These are phyloP conservation scores for Lotmaria passim DNA, from an alignment of 208 protist species.

Conservation along the genomic window DNA sequence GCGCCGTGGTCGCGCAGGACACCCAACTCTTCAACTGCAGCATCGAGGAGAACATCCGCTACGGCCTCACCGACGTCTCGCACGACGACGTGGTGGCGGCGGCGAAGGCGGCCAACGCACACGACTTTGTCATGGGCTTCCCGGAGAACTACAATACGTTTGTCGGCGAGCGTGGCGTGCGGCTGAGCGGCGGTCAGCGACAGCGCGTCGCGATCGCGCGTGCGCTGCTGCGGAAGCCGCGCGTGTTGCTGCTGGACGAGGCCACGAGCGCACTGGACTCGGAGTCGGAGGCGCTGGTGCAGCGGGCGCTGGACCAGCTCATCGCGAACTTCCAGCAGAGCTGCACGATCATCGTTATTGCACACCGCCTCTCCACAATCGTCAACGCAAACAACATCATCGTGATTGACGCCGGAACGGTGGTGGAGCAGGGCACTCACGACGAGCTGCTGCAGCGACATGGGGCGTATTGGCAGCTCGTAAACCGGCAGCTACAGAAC, in stretches of 20 bases:
- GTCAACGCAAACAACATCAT: constrained; percentile 59
- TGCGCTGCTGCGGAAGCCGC: constrained; percentile 85
- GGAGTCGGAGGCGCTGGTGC: constrained; percentile 90
- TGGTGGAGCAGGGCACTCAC: constrained; percentile 61
- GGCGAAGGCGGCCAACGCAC: constrained; percentile 55
- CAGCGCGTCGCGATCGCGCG: constrained; percentile 95
- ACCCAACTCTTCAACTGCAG: constrained; percentile 95
- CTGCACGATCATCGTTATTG: constrained; percentile 74
- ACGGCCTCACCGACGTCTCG: constrained; percentile 41
- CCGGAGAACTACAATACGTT: constrained; percentile 53
- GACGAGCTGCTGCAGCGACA: constrained; percentile 44
- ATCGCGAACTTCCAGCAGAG: constrained; percentile 50
- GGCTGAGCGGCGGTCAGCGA: constrained; percentile 93
- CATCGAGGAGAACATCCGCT: constrained; percentile 78
- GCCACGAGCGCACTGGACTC: constrained; percentile 83
- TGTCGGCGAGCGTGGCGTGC: constrained; percentile 69
- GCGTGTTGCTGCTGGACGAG: constrained; percentile 94
- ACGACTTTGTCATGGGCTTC: constrained; percentile 55
- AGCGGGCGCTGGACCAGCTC: constrained; percentile 77
- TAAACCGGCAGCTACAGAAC: constrained; percentile 44
- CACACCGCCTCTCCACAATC: constrained; percentile 71
- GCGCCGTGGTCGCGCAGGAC: constrained; percentile 98
- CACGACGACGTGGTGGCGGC: constrained; percentile 46
- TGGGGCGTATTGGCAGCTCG: constrained; percentile 42
- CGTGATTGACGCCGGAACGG: constrained; percentile 53